Evolutionary conservation across 1,284 basidiomycete genomes (phyloP).

Genomic region (Naganishia cerealis): DNA sequence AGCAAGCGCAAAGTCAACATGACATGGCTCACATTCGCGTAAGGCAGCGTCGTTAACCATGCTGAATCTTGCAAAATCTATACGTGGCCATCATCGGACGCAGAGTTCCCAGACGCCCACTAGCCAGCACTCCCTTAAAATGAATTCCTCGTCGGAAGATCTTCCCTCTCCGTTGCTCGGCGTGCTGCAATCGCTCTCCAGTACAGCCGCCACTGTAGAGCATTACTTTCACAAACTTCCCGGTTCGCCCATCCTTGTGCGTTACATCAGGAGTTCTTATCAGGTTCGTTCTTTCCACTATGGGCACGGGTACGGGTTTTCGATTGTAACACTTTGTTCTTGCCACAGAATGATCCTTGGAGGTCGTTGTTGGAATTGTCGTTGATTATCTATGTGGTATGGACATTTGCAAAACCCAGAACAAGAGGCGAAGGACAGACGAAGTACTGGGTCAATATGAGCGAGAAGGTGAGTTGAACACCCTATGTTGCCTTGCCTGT

Average conservation of each 20-base stretch:
- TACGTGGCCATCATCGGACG: background rate
- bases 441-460: conserved; percentile 89
- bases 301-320: background rate
- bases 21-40: background rate
- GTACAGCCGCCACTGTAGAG: conserved; percentile 26
- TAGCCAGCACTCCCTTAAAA: background rate
- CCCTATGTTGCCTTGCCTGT: background rate
- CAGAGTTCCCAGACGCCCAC: background rate
- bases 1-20: conserved; percentile 21
- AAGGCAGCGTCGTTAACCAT: background rate
- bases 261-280: conserved; percentile 79
- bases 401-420: conserved; percentile 83
- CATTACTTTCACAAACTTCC: conserved; percentile 58
- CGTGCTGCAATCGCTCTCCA: conserved; percentile 11
- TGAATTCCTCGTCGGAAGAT: conserved; percentile 16
- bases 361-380: conserved; percentile 87
- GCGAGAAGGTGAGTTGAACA: conserved; percentile 69
- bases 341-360: conserved; percentile 76
- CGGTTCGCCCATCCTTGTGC: conserved; percentile 82
- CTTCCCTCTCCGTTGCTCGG: conserved; percentile 17
- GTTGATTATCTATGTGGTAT: conserved; percentile 81
- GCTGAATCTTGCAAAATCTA: background rate
- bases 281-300: conserved; percentile 57
- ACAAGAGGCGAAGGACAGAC: conserved; percentile 80
- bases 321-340: background rate